Base-by-base conservation (phyloP, 2,329 filamentous ascomycete genomes). In the Aureobasidium sp. region DNA sequence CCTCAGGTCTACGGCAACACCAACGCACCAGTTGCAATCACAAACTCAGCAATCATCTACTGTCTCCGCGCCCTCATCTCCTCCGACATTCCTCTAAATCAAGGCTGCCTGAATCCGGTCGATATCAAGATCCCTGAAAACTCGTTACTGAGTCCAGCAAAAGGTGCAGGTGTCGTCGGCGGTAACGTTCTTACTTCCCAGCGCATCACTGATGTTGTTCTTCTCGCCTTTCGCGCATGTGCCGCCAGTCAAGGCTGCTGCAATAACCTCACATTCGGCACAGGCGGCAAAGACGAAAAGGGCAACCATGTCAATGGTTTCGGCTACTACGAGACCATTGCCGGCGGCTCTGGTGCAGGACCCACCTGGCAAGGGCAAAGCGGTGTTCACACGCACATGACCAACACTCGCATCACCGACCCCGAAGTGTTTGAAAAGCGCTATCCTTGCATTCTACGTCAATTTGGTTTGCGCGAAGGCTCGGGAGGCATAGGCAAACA, bases 311-410 rank as follows among this genome's bases (percentile, higher is more conserved):
- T 82, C 14, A 82, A 83, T 37, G 88, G 88, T 0, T 91, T 91
- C 69, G 89, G 88, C 9, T 91, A 91, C 77, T 91, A 91, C 72
- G 88, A 91, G 71, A 91, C 88, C 12, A 90, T 91, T 65, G 85
- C 86, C 0, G 88, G 88, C 47, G 88, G 88, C 1, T 83, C 81
- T 50, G 88, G 88, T 35, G 88, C 88, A 0, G 87, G 87, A 0
- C 81, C 85, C 0, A 78, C 78, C n/a, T 90, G 87, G 87, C 77
- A 85, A 63, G 88, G 88, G 45, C 84, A 86, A 14, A 82, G 78
- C 48, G 87, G 86, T 22, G 86, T 90, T 9, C 87, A 91, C 70
- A 86, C 82, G 1, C 87, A 91, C 73, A 90, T 90, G 86, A 91
- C 88, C 9, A 91, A 91, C 71, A 91, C 88, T 5, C 82, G 87